Base-by-base conservation (phyloP, 2,329 filamentous ascomycete genomes). In the Clarireedia paspali region DNA sequence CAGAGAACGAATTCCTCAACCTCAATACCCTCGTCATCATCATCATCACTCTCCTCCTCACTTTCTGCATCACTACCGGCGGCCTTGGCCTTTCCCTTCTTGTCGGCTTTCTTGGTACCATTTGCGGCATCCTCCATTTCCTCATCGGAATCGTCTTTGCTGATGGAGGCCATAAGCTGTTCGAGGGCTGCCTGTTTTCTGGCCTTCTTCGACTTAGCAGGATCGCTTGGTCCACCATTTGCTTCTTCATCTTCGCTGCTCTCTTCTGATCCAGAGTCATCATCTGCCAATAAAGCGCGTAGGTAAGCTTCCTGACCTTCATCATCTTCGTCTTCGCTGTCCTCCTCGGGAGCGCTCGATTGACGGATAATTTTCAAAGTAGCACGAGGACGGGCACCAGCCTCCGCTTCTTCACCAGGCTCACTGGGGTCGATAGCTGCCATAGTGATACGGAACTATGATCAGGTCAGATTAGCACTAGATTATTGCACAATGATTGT, bases 401-500 rank as follows among this genome's bases (percentile, higher is more conserved):
- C 73, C 67, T 85, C 83, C 66, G 78, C 80, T 52, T 81, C 79
- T 57, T 79, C 78, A 38, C 85, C 80, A 65, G 83, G 79, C 66
- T 88, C 88, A 68, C 83, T 90, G 57, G 94, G 94, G 71, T 99
- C 92, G 71, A 99, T 87, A 63, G 94, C 94, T 68, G 95, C 94
- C 94, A 99, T 99, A 68, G 91, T 97, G 70, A 99, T 90, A 72
- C 90, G 90, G 77, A 96, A 95, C 91, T 96, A 68, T 15, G 40
- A 14, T 49, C 52, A 15, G 10, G 12, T 27, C 42, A 39, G 30
- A 30, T 66, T 50, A 67, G 62, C 42, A 50, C 24, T 47, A 26
- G 24, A n/a, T 46, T 40, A 23, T 44, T 45, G 6, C 34, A 26
- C 20, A n/a, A 20, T 39, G 36, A 45, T 2, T 42, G 6, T 38